phyloP scores from a whole-genome alignment of 177 flowering plant genomes.

The Vitis hybrid region DNA sequence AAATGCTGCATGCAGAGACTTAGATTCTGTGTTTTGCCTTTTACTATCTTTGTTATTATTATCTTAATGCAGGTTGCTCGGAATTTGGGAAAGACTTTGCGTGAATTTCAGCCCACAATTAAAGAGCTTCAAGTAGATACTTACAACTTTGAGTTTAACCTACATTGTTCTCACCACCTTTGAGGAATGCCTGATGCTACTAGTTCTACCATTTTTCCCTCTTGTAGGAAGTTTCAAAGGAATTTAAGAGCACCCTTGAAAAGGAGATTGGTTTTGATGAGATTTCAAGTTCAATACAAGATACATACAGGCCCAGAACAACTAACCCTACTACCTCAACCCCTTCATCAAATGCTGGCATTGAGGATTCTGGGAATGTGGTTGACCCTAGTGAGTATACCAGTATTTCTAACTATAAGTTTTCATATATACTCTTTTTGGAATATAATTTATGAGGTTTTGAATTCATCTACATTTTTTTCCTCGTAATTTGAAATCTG shows the following conservation, averaged over 20 bases:
- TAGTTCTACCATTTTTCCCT: neutral
- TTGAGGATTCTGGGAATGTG: slow-evolving; percentile 27
- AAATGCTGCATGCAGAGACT: neutral
- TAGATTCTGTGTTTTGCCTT: neutral
- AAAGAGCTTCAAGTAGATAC: slow-evolving; percentile 83
- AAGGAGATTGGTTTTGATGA: slow-evolving; percentile 96
- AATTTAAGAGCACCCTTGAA: slow-evolving; percentile 91
- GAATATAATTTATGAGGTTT: neutral
- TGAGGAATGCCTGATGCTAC: slow-evolving; percentile 2
- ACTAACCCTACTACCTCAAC: slow-evolving; percentile 17
- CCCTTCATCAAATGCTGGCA: slow-evolving; percentile 25
- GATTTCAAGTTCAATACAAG: slow-evolving; percentile 37
- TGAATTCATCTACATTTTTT: neutral
- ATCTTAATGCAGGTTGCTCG: slow-evolving; percentile 75
- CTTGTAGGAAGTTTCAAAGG: slow-evolving; percentile 89
- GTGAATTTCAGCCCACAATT: slow-evolving; percentile 94
- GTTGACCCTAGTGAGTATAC: slow-evolving; percentile 56
- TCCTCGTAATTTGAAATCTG: neutral
- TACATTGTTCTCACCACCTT: neutral
- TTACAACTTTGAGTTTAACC: neutral
- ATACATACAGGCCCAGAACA: slow-evolving; percentile 25
- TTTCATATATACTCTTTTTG: neutral
- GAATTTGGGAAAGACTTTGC: slow-evolving; percentile 86
- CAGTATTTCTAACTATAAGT: neutral
- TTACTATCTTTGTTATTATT: neutral